Evolutionary conservation across 2,329 filamentous ascomycete species (phyloP).

Genomic region (Paecilomyces sp.): DNA sequence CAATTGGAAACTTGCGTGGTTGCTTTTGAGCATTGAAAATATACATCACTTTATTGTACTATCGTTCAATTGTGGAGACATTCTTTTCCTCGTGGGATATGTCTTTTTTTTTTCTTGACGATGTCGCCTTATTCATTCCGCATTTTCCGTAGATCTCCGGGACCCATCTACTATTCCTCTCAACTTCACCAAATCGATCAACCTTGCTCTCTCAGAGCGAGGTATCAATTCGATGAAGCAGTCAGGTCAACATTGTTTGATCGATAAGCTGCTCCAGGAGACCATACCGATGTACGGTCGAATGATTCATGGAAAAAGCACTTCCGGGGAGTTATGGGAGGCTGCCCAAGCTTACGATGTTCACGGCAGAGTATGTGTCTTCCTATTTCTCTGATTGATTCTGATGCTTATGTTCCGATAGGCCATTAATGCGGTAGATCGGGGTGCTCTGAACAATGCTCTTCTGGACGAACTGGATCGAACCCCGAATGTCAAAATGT

Average conservation of each 20-base stretch:
- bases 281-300: constrained; percentile 92
- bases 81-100: not conserved
- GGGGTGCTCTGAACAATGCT: constrained; percentile 71
- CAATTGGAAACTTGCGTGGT: not conserved
- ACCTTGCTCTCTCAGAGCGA: constrained; percentile 85
- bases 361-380: constrained; percentile 63
- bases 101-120: not conserved
- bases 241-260: constrained; percentile 58
- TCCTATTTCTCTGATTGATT: not conserved
- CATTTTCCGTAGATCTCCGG: constrained; percentile 62
- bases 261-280: constrained; percentile 65
- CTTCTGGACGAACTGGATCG: constrained; percentile 76
- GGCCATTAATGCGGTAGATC: constrained; percentile 81
- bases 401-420: constrained; percentile 26
- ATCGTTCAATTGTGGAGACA: not conserved
- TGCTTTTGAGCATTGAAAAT: not conserved
- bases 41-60: not conserved
- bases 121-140: not conserved
- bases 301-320: constrained; percentile 78
- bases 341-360: constrained; percentile 84
- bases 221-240: constrained; percentile 82
- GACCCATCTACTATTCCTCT: constrained; percentile 74
- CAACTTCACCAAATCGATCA: constrained; percentile 98
- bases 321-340: constrained; percentile 62
- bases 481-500: constrained; percentile 82